Evolutionary conservation across 352 stramenopile genomes (phyloP).

Genomic region (Phytophthora citricola): DNA sequence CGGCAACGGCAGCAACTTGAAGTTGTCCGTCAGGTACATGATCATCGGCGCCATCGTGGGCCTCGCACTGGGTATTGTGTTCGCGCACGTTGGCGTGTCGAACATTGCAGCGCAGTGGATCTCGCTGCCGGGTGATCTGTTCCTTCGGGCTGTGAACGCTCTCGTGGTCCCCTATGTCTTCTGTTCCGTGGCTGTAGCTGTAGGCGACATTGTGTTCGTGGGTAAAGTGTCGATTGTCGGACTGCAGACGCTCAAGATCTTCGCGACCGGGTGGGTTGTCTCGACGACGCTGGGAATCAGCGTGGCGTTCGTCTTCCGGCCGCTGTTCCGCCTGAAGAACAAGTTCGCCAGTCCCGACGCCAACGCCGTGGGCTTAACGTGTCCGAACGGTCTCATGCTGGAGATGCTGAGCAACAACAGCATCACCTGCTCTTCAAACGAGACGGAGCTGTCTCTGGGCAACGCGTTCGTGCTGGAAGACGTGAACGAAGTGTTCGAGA

Average conservation of each 20-base stretch:
- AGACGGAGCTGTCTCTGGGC: slow-evolving; percentile 25
- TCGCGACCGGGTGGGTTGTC: slow-evolving; percentile 61
- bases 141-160: slow-evolving; percentile 76
- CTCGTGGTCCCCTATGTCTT: slow-evolving; percentile 87
- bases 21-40: slow-evolving; percentile 61
- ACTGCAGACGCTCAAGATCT: slow-evolving; percentile 70
- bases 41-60: slow-evolving; percentile 60
- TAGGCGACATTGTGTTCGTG: slow-evolving; percentile 79
- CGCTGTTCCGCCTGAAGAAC: slow-evolving; percentile 52
- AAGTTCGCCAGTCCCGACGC: slow-evolving; percentile 22
- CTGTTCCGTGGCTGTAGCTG: slow-evolving; percentile 76
- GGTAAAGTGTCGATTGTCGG: slow-evolving; percentile 77
- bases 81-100: slow-evolving; percentile 52
- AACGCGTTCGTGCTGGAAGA: slow-evolving; percentile 57
- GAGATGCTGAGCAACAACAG: slow-evolving; percentile 36
- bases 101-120: slow-evolving; percentile 59
- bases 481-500: slow-evolving; percentile 57
- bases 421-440: slow-evolving; percentile 36
- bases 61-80: slow-evolving; percentile 57
- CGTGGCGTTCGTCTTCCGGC: slow-evolving; percentile 63
- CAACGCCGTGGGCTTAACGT: slow-evolving; percentile 60
- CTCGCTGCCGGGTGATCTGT: slow-evolving; percentile 75
- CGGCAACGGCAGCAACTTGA: slow-evolving; percentile 51
- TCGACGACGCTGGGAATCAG: slow-evolving; percentile 57
- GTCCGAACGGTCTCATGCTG: slow-evolving; percentile 50